Base-by-base conservation (phyloP, 306 rosid genomes). In the Fragaria vesca region DNA sequence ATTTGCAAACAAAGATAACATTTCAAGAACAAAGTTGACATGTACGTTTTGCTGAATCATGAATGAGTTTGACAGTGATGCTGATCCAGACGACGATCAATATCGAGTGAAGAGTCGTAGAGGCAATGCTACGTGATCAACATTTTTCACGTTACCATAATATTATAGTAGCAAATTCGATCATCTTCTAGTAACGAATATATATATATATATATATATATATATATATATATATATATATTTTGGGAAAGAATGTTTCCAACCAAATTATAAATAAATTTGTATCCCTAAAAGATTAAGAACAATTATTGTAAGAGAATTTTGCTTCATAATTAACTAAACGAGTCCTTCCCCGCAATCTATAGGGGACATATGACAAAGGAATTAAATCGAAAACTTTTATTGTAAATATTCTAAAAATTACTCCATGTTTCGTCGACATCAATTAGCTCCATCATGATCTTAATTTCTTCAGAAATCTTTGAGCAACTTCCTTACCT, bases 401-500 rank as follows among this genome's bases (percentile, higher is more conserved):
- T 12, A 48, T 68, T 45, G 12, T 5, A 52, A 43, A n/a, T 69
- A 76, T 57, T 43, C 32, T 71, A 66, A 60, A 71, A 7, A 57
- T 18, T 20, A 51, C 47, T 61, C 28, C 16, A 58, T 79, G 61
- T 67, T 87, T 87, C 84, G 36, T 85, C 86, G 58, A 43, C 47
- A 43, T 43, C 47, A 43, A 43, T 10, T 9, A 43, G 3, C 47
- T 43, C 12, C 80, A 28, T 57, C 66, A 28, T 30, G 20, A 61
- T 12, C 34, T 11, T 51, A 4, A 45, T 15, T 15, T 87, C 70
- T 66, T 66, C 84, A 91, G 86, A 88, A 91, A 83, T 91, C 97
- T 74, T 87, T 89, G 46, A 91, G 60, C 90, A 91, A 45, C 82
- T 89, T 89, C 20, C 97, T 88, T 60, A 91, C 93, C 75, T 91